These are phyloP conservation scores for Fusarium guadeloupense DNA, from an alignment of 2,329 filamentous ascomycete species.

Conservation along the genomic window DNA sequence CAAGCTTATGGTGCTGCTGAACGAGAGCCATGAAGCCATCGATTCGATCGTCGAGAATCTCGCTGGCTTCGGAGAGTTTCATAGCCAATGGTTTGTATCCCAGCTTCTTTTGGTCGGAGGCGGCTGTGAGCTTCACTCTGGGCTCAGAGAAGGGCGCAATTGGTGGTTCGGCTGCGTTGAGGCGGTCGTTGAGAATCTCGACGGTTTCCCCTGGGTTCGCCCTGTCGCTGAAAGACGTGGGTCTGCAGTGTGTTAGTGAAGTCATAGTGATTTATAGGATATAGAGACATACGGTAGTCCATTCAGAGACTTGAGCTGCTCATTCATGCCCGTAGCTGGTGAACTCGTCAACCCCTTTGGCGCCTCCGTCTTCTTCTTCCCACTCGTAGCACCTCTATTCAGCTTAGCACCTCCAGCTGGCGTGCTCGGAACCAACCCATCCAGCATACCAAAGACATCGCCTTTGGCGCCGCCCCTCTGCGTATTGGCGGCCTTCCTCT, in stretches of 20 bases:
- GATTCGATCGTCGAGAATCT: conserved; percentile 94
- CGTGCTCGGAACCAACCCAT: conserved; percentile 74
- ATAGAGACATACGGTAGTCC: conserved; percentile 40
- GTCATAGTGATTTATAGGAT: no score
- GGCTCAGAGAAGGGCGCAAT: conserved; percentile 77
- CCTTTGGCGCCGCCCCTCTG: conserved; percentile 65
- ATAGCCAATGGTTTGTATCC: conserved; percentile 92
- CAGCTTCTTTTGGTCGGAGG: conserved; percentile 90
- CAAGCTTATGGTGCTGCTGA: conserved; percentile 77
- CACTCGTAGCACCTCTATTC: conserved; percentile 47
- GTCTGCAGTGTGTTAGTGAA: conserved; percentile 30
- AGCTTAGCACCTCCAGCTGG: conserved; percentile 57
- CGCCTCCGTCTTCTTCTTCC: conserved; percentile 47
- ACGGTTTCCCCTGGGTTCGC: conserved; percentile 81
- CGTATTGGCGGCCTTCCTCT: conserved; percentile 70
- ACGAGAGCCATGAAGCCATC: conserved; percentile 84
- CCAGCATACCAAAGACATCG: conserved; percentile 88
- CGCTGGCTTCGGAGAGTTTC: conserved; percentile 91
- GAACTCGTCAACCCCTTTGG: conserved; percentile 46
- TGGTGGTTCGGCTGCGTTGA: conserved; percentile 72
- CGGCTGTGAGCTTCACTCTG: conserved; percentile 84
- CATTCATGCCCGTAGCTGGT: conserved; percentile 46
- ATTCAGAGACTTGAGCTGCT: conserved; percentile 48
- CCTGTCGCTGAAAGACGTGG: conserved; percentile 73
- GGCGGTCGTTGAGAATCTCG: conserved; percentile 83